Evolutionary conservation across 345 rosid genomes (phyloP).

Genomic region (sweet orange (Citrus sinensis)): DVS_A1.0 CM039167.1:3594001-3594500

Average conservation of each 20-base stretch:
- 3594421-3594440: neutral
- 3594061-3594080: neutral
- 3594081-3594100: neutral
- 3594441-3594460: neutral
- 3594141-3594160: conserved; percentile 77
- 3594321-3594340: conserved; percentile 93
- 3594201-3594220: conserved; percentile 96
- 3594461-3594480: neutral
- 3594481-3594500: conserved; percentile 94
- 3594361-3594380: conserved; percentile 97
- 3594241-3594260: neutral
- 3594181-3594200: conserved; percentile 95
- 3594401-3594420: neutral
- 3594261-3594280: neutral
- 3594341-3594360: conserved; percentile 85
- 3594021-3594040: neutral
- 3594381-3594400: conserved; percentile 79
- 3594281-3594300: neutral
- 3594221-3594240: conserved; percentile 11
- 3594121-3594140: neutral
- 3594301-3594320: neutral
- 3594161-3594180: conserved; percentile 91
- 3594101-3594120: neutral
- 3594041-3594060: neutral
- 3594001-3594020: neutral